Evolutionary conservation across 805 yeast species (phyloP), one percentile per base, ranked within the genome.

Genomic region (Kuraishia floccosa): DNA sequence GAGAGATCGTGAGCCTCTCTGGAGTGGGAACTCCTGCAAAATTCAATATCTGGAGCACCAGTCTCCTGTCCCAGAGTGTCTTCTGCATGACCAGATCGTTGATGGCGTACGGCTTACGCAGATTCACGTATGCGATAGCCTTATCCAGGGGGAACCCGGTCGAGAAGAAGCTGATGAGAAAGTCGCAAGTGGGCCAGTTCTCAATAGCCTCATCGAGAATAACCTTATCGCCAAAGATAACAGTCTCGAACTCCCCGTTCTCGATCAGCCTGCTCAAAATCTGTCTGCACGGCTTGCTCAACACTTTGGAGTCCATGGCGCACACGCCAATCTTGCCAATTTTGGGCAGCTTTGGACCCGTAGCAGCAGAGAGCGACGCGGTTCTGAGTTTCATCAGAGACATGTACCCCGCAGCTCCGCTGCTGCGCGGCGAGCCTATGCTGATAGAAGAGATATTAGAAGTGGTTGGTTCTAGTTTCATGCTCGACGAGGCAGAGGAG

Each of bases 121-220:
- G 69, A 39, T 85, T 78, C 24, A 76, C 95, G 46, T 91, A 91
- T 15, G 76, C 68, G 35, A 91, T 89, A 3, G 98, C 99, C 54
- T 91, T 91, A 43, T 89, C 94, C 27, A 91, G 63, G 0, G 99
- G 99, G 57, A 91, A 91, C 0, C 99, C 99, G 19, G 76, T 72
- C n/a, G 94, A 82, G 54, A 91, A 91, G 55, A 91, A 91, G 41
- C 89, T 78, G 38, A 91, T 83, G 39, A 91, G 63, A 47, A 85
- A 91, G 52, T 91, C 99, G 60, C 98, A 91, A 23, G 95, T 85
- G 24, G 99, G 99, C 99, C 99, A 91, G 51, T 86, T 85, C 58
- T 91, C 97, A 36, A 91, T 72, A 11, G 69, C 60, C 58, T 93
- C 98, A 54, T 91, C 98, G 34, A 91, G 58, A 31, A 91, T 89